Evolutionary conservation across 495 filamentous ascomycete genomes (phyloP), one percentile per base, ranked within the genome.

Genomic region (Xylaria cubensis): DNA sequence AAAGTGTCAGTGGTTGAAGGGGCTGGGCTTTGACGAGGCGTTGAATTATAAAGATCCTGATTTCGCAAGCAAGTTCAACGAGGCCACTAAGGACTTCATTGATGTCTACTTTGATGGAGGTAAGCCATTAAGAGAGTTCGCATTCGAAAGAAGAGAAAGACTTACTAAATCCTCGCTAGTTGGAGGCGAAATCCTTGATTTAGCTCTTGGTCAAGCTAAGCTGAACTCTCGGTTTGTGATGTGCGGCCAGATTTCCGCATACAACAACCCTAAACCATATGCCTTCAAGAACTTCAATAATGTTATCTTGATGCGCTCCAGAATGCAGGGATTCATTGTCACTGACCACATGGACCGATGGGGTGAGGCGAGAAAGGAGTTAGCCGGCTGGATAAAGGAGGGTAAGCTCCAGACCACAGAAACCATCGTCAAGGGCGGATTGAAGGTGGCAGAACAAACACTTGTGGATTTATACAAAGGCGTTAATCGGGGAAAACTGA

Each of bases 41-140:
- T 90, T 89, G 82, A 90, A 91, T 77, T 91, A 91, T 80, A 78
- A 81, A 71, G 75, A 74, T 29, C 76, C 80, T 80, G 55, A 90
- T 86, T 78, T 91, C 91, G 36, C 77, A 0, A 88, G 89, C 59
- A 92, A 92, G 0, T 80, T 95, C 70, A 78, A 80, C 67, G 86
- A 90, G 71, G 81, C 93, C 48, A 90, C 91, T 1, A 92, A 92
- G 0, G 76, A 93, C 48, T 92, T 92, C 10, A 84, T 96, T 46
- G 92, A 95, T 77, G 93, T 96, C 79, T 95, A 94, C 82, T 96
- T 90, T 75, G 93, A 95, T 78, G 93, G 93, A 5, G 93, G 92
- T 24, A 91, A 93, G 83, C 87, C 91, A 79, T 93, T 78, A 94
- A 91, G 46, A 72, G 83, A 62, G 89, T 84, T 72, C 92, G 91